These are phyloP conservation scores for Gnomoniopsis sp. DNA, from an alignment of 2,329 filamentous ascomycete species.

Conservation along the genomic window DNA sequence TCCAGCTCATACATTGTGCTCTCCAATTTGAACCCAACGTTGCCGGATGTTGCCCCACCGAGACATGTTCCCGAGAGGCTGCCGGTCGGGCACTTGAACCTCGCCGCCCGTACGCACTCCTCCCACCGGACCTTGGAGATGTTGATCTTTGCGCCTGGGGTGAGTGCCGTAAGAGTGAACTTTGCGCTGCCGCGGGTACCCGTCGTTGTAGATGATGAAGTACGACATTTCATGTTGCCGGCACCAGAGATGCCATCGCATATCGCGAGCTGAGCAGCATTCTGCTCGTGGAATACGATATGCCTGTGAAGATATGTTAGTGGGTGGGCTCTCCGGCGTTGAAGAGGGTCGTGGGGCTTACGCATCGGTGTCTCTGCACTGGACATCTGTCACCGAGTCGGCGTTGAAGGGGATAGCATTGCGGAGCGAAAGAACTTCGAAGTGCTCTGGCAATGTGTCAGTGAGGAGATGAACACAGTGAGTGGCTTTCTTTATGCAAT, in stretches of 20 bases:
- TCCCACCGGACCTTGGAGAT: constrained; percentile 52
- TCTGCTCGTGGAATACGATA: constrained; percentile 49
- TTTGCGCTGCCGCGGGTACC: constrained; percentile 44
- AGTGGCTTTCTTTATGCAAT: background rate
- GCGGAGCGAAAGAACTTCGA: constrained; percentile 41
- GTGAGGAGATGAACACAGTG: background rate
- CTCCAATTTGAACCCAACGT: constrained; percentile 41
- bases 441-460: constrained; percentile 27
- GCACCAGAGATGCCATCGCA: constrained; percentile 49
- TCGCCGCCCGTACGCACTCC: constrained; percentile 50
- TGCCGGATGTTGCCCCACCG: constrained; percentile 43
- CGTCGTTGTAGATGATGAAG: constrained; percentile 38
- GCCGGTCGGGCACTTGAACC: constrained; percentile 47
- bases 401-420: constrained; percentile 36
- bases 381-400: constrained; percentile 36
- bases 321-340: background rate
- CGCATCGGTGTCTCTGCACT: constrained; percentile 39
- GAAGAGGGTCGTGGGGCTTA: constrained; percentile 26
- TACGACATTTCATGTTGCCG: constrained; percentile 40
- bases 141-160: constrained; percentile 45
- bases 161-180: constrained; percentile 42
- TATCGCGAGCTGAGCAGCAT: constrained; percentile 61
- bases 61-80: constrained; percentile 44
- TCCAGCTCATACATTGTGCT: constrained; percentile 20
- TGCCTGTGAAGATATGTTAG: constrained; percentile 26